These are phyloP conservation scores for Mycothermus thermophilus DNA, from an alignment of 495 filamentous ascomycete species.

Conservation along the genomic window DNA sequence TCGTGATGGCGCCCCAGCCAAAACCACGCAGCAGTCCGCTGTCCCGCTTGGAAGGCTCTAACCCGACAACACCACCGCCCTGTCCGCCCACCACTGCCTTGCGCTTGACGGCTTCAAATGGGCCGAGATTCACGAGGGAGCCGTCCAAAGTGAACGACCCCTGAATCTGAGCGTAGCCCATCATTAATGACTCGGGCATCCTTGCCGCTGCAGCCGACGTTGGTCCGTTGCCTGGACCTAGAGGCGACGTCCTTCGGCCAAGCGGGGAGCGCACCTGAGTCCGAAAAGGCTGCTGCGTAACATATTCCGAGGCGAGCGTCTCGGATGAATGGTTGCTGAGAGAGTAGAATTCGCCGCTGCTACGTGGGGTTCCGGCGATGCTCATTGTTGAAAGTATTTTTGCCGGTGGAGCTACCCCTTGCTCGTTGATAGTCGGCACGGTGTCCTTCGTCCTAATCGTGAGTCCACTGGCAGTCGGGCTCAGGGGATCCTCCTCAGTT, in stretches of 20 bases:
- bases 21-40: constrained; percentile 72
- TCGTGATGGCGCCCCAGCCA: constrained; percentile 80
- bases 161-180: constrained; percentile 94
- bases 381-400: constrained; percentile 63
- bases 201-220: constrained; percentile 35
- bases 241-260: constrained; percentile 47
- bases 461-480: constrained; percentile 22
- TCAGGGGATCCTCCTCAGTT: constrained; percentile 21
- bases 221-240: too few relatives aligned
- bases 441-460: constrained; percentile 24
- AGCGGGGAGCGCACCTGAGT: constrained; percentile 38
- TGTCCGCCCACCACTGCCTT: constrained; percentile 84
- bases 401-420: constrained; percentile 44
- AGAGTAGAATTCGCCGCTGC: constrained; percentile 89
- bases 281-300: constrained; percentile 43
- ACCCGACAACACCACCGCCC: constrained; percentile 66
- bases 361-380: constrained; percentile 55
- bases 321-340: constrained; percentile 87
- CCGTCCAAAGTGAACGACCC: constrained; percentile 87
- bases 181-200: constrained; percentile 68
- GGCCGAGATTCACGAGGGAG: constrained; percentile 74
- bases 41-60: constrained; percentile 61
- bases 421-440: constrained; percentile 37
- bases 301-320: constrained; percentile 84
- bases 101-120: constrained; percentile 89